Conservation (phyloP, 208 protist species). For the Herpetomonas tarakana region DNA sequence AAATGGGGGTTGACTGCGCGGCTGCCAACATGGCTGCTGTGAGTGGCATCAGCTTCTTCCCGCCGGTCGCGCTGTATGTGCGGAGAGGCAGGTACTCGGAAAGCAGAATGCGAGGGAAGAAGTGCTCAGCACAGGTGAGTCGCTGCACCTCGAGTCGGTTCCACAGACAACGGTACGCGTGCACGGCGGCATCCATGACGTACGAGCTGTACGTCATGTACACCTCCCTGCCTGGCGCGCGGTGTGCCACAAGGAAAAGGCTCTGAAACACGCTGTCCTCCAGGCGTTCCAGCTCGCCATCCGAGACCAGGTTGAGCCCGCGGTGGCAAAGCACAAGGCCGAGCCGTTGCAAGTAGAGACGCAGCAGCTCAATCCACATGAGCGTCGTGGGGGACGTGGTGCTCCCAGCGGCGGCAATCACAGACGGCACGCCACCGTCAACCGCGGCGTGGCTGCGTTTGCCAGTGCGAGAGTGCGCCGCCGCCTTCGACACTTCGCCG, state of each 20-base stretch:
- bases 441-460: background rate
- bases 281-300: constrained; percentile 56
- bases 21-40: constrained; percentile 60
- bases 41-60: constrained; percentile 47
- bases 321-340: constrained; percentile 35
- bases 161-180: constrained; percentile 70
- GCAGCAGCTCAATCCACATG: constrained; percentile 53
- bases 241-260: constrained; percentile 43
- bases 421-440: background rate
- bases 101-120: constrained; percentile 51
- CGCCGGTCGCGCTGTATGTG: constrained; percentile 24
- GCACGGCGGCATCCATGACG: constrained; percentile 45
- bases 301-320: constrained; percentile 35
- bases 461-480: background rate
- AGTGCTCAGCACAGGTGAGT: constrained; percentile 24
- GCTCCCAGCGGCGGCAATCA: background rate
- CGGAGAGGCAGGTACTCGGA: constrained; percentile 41
- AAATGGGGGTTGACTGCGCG: constrained; percentile 64
- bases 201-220: constrained; percentile 49
- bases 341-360: constrained; percentile 42
- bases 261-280: constrained; percentile 71
- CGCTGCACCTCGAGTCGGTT: constrained; percentile 53
- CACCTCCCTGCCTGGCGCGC: constrained; percentile 22
- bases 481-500: background rate
- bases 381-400: background rate